These are phyloP conservation scores for Wickerhamiella lipophila DNA, from an alignment of 805 yeast genomes.

Conservation along the genomic window DNA sequence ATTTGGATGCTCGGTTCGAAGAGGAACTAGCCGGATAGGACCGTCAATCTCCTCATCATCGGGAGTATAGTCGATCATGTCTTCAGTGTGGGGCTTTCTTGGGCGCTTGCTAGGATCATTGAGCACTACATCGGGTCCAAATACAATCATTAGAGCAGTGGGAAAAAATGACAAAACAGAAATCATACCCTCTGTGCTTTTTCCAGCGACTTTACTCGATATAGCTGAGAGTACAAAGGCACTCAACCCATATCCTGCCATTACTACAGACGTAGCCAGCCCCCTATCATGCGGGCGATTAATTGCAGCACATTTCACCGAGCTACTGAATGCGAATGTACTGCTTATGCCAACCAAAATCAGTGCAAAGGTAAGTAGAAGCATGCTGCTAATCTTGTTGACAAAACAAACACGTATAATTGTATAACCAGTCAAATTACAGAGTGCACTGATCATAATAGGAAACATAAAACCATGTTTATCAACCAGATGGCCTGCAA, in stretches of 20 bases:
- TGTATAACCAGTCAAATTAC: slow-evolving; percentile 43
- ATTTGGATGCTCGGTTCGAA: not conserved
- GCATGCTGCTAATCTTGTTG: slow-evolving; percentile 27
- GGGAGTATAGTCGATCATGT: slow-evolving; percentile 9
- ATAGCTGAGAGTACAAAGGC: slow-evolving; percentile 54
- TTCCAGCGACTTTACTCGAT: slow-evolving; percentile 41
- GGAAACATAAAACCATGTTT: slow-evolving; percentile 44
- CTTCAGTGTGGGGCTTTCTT: not conserved
- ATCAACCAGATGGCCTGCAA: slow-evolving; percentile 57
- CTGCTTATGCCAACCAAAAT: slow-evolving; percentile 56
- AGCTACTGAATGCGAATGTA: slow-evolving; percentile 49
- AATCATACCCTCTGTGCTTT: slow-evolving; percentile 41
- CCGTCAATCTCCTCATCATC: slow-evolving; percentile 9
- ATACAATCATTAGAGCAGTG: slow-evolving; percentile 36
- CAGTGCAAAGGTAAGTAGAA: slow-evolving; percentile 35
- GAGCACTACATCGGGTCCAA: slow-evolving; percentile 18
- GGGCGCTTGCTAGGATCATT: slow-evolving; percentile 14
- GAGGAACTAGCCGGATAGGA: slow-evolving; percentile 7
- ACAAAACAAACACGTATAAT: slow-evolving; percentile 43
- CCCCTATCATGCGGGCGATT: slow-evolving; percentile 57
- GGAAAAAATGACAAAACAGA: slow-evolving; percentile 33
- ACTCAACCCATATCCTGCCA: slow-evolving; percentile 62
- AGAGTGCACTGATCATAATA: slow-evolving; percentile 38
- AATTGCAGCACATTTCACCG: slow-evolving; percentile 62
- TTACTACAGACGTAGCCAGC: slow-evolving; percentile 61